These are phyloP conservation scores for Tritrichomonas foetus DNA, from an alignment of 208 protist genomes.

Conservation along the genomic window DNA sequence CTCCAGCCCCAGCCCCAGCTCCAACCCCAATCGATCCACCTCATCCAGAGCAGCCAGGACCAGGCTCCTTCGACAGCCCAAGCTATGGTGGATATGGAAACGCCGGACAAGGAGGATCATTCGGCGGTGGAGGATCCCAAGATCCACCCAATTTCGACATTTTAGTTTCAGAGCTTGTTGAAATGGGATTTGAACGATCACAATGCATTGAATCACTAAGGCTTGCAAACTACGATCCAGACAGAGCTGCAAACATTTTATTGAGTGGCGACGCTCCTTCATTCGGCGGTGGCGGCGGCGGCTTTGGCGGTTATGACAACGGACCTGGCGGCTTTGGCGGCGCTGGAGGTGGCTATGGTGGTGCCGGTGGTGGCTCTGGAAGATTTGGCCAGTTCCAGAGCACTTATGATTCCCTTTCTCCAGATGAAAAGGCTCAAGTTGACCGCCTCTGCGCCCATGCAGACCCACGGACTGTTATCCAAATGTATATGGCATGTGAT, in stretches of 20 bases:
- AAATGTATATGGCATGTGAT: constrained; percentile 42
- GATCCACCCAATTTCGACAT: constrained; percentile 9
- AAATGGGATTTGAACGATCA: neutral
- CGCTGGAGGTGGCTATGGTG: no score
- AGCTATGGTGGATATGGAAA: no score
- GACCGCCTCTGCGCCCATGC: neutral
- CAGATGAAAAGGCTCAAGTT: neutral
- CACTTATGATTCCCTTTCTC: neutral
- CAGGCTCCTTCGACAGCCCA: no score
- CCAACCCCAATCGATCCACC: no score
- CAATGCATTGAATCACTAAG: neutral
- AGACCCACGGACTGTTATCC: constrained; percentile 35
- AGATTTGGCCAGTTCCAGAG: neutral
- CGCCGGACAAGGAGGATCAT: no score
- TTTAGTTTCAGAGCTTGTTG: neutral
- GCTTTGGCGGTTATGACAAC: no score
- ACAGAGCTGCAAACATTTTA: neutral
- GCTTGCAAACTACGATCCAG: neutral
- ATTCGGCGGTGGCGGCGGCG: no score
- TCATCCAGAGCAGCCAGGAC: no score
- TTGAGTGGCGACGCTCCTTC: neutral
- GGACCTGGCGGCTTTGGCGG: no score
- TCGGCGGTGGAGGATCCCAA: no score
- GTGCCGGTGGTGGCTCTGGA: no score
- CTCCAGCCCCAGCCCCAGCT: no score